Evolutionary conservation across 148 eudicot species (phyloP).

Genomic region (Chenopodium formosanum): DNA sequence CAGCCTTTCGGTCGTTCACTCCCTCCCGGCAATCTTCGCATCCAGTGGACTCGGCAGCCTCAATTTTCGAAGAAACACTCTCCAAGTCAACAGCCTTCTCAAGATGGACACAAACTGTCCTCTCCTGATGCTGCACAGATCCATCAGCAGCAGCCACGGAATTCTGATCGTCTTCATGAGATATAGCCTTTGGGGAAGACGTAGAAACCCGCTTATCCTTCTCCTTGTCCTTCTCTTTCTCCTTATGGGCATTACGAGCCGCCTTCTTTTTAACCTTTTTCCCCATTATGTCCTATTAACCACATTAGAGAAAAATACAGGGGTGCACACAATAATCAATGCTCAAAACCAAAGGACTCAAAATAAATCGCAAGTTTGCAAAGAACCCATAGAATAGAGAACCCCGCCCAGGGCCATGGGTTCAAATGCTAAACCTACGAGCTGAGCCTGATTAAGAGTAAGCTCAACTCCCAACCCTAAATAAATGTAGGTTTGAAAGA

Average conservation of each 20-base stretch:
- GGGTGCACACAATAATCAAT: slow-evolving; percentile 6
- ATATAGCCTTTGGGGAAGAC: slow-evolving; percentile 31
- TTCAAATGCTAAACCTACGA: no score
- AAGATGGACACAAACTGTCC: slow-evolving; percentile 60
- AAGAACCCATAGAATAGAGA: no score
- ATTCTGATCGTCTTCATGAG: slow-evolving; percentile 24
- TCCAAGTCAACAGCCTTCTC: slow-evolving; percentile 60
- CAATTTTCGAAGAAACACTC: slow-evolving; percentile 47
- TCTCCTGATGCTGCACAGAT: slow-evolving; percentile 43
- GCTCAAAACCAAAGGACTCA: not conserved
- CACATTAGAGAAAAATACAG: not conserved
- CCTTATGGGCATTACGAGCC: slow-evolving; percentile 41
- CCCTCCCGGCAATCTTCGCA: slow-evolving; percentile 84
- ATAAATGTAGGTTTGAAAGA: no score
- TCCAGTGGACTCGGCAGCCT: slow-evolving; percentile 40
- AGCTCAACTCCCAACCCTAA: no score
- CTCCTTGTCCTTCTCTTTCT: slow-evolving; percentile 47
- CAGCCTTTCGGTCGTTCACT: slow-evolving; percentile 47
- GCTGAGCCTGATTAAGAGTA: no score
- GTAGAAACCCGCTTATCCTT: slow-evolving; percentile 51
- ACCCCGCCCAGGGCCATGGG: no score
- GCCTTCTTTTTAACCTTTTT: slow-evolving; percentile 47
- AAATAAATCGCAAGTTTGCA: not conserved
- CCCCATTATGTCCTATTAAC: slow-evolving; percentile 60
- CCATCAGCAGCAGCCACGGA: slow-evolving; percentile 33